Evolutionary conservation across 768 basidiomycete genomes (phyloP), one percentile per base, ranked within the genome.

Genomic region (Rhodocollybia butyracea): DNA sequence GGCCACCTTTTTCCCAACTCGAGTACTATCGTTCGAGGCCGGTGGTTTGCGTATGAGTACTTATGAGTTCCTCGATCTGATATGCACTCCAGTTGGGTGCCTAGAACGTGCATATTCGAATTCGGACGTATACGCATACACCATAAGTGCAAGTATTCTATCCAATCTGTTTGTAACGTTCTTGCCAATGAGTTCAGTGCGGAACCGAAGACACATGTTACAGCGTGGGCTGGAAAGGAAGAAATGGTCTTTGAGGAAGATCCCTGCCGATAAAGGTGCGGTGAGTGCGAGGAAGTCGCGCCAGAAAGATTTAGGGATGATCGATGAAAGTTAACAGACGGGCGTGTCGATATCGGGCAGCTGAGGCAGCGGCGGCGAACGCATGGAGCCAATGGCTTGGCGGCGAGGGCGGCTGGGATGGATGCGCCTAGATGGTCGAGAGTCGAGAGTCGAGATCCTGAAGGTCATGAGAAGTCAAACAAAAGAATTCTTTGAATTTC

Each of bases 231-330:
- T 55, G 15, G 58, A 50, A 2, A 54, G 42, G 10, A 64, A 57
- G 15, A 80, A 68, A 32, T 73, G 74, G 24, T 73, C 73, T 1
- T 58, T 56, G 43, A 79, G 64, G 57, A 77, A 68, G 8, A 57
- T 63, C 51, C n/a, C 58, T 59, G 2, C 72, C 70, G 2, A 68
- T 66, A 58, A 83, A 73, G 1, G 79, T 79, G 11, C 79, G 75
- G 84, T 84, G 43, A 83, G 65, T 2, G 78, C 66, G 15, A 81
- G 62, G 29, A 77, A 68, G 61, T 85, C 84, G n/a, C 78, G 71
- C 83, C 82, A 84, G 56, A 73, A 71, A 1, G 65, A 68, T 48
- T 66, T 63, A 3, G 66, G 60, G 1, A 62, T 57, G n/a, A n/a
- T n/a, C n/a, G n/a, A n/a, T n/a, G n/a, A n/a, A 26, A 72, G 61